Percentiles rank a stretch among this genome's conserved stretches.
Conservation (phyloP, 805 yeast genomes). For the Yarrowia divulgata region DNA sequence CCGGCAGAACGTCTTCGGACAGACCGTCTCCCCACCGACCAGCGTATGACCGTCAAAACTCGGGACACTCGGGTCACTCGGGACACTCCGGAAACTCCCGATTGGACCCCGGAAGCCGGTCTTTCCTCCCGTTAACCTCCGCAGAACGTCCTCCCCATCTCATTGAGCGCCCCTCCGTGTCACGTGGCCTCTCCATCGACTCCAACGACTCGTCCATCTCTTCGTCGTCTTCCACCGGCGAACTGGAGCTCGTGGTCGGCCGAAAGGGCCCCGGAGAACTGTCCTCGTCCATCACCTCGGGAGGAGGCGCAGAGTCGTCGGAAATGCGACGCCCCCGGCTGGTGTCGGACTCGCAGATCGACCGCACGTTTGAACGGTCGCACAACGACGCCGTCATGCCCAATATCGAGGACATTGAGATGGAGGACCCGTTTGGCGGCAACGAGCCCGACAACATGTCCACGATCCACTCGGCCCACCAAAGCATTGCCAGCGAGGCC, state of each 20-base stretch:
- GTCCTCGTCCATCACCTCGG: conserved; percentile 23
- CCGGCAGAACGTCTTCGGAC: neutral
- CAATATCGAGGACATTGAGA: conserved; percentile 24
- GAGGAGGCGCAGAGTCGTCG: neutral
- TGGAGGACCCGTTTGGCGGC: conserved; percentile 21
- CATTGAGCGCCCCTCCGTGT: conserved; percentile 26
- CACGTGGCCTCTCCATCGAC: conserved; percentile 31
- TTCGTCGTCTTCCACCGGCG: conserved; percentile 35
- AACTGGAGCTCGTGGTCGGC: conserved; percentile 26
- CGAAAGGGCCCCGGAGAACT: conserved; percentile 17
- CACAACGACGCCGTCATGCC: conserved; percentile 32
- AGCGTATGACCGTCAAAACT: conserved; percentile 2
- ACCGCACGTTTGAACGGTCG: conserved; percentile 10
- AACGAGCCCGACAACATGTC: conserved; percentile 27
- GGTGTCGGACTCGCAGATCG: conserved; percentile 30
- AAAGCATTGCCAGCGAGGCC: neutral
- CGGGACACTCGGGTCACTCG: neutral
- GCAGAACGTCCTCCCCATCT: conserved; percentile 26
- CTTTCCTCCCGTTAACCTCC: conserved; percentile 9
- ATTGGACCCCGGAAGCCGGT: conserved; percentile 3
- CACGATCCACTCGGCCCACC: conserved; percentile 22
- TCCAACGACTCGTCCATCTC: conserved; percentile 38
- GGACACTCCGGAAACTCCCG: no score
- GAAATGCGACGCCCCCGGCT: conserved; percentile 23
- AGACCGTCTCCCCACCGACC: neutral